Conservation (phyloP, 805 yeast genomes). For the Alloascoidea africana region DNA sequence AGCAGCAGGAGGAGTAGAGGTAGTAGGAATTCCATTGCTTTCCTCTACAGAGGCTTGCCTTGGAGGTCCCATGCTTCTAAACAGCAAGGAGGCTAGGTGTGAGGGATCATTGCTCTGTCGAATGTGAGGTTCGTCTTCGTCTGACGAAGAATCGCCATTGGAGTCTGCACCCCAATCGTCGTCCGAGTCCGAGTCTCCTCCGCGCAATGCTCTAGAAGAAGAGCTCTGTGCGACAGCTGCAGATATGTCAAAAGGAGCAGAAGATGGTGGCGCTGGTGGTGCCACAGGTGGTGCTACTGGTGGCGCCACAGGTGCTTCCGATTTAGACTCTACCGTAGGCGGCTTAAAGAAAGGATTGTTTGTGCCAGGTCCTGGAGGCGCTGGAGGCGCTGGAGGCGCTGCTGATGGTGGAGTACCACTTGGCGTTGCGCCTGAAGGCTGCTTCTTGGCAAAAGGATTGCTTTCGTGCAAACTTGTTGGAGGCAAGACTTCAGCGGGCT, state of each 20-base stretch:
- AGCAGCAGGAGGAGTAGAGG: conserved; percentile 14
- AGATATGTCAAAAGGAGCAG: conserved; percentile 13
- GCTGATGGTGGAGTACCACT: conserved; percentile 4
- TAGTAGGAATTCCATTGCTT: conserved; percentile 3
- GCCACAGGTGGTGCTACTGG: conserved; percentile 8
- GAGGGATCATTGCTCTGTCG: conserved; percentile 24
- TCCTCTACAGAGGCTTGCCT: conserved; percentile 4
- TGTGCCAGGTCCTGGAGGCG: conserved; percentile 3
- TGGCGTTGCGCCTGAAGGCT: conserved; percentile 3
- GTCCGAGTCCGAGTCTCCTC: conserved; percentile 10
- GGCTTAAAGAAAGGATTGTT: conserved; percentile 11
- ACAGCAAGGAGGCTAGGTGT: conserved; percentile 24
- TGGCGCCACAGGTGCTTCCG: conserved; percentile 8
- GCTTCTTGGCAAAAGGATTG: conserved; percentile 5
- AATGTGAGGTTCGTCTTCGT: conserved; percentile 12
- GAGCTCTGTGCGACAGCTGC: conserved; percentile 16
- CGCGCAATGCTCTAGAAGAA: conserved; percentile 17
- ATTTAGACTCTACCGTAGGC: conserved; percentile 7
- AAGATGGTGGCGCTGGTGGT: conserved; percentile 6
- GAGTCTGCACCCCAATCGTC: conserved; percentile 18
- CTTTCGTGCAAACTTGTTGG: conserved; percentile 21
- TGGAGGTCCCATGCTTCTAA: conserved; percentile 23
- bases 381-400: conserved; percentile 5
- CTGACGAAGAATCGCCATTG: conserved; percentile 10
- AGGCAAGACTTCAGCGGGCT: conserved; percentile 21